Base-by-base conservation (phyloP, 208 protist species). In the Endotrypanum monterogeii region DNA sequence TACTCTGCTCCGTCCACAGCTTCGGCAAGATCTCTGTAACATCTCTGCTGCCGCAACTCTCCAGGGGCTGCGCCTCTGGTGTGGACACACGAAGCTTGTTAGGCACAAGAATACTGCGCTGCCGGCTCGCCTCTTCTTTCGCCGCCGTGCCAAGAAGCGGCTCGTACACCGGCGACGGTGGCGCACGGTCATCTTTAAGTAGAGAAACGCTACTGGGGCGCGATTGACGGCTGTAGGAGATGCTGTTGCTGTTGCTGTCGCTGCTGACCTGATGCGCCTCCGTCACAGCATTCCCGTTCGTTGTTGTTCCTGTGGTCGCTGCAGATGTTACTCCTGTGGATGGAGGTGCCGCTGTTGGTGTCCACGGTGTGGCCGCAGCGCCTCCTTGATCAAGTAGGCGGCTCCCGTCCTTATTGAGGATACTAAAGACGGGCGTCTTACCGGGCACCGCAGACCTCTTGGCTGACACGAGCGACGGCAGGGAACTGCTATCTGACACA, bases 381-480 rank as follows among this genome's bases (percentile, higher is more conserved):
- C 35, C 51, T 52, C 46, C 46, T 16, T 67, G 35, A 48, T 83
- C 79, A 48, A 57, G 14, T 51, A 83, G 52, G 2, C 56, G 60
- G 30, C 76, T 82, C 54, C 72, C 72, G 11, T 90, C 80, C 54
- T 82, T 87, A 61, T 74, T 79, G n/a, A 84, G 71, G 35, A 88
- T 87, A 56, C 83, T 82, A 70, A 86, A 90, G n/a, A 87, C 74
- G 1, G 86, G 77, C 2, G 73, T 84, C 54, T 52, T 78, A 41
- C 73, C 75, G 6, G 82, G 77, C 30, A 73, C 67, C 50, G 60
- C 77, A 5, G 55, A 63, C 56, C 70, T 81, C 58, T 68, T 82
- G 37, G 69, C 30, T 30, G 67, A 71, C 25, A 80, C 73, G 18
- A 80, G 71, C 35, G 76, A 81, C 25, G 76, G 80, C 14, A 79